Base-by-base conservation (phyloP, 345 rosid species). In the Citrus mangshanensis region DNA sequence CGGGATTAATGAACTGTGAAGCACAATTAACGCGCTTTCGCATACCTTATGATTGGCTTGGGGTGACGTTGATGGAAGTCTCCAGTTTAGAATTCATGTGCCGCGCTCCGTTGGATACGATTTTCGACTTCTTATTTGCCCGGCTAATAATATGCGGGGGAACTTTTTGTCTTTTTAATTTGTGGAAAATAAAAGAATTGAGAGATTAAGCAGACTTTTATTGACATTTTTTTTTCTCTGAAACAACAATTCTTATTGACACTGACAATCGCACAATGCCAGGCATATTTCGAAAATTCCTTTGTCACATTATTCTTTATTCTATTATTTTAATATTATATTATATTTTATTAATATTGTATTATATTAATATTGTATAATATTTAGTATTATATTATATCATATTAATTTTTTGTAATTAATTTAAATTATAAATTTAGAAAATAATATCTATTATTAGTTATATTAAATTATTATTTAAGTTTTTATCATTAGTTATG, bases 1-100 rank as follows among this genome's bases (percentile, higher is more conserved):
- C 46, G 0, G 54, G 32, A 51, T 64, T 30, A 63, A 42, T 22
- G 21, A 25, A 30, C 28, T 35, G 49, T 28, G 28, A 30, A 22
- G n/a, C 68, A 74, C 68, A 4, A 6, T 56, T 34, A 60, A 79
- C 87, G 84, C 87, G 82, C 46, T 81, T 81, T 37, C 30, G 68
- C 81, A 71, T 25, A 64, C 78, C 66, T 7, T 70, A 3, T 13
- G 37, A 42, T 70, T 54, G 58, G 73, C 3, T 46, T 49, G 37
- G 12, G 73, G 21, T 16, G 73, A 70, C 60, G 73, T 46, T 16
- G 73, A 42, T 27, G 12, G 37, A 46, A 42, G 37, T 51, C 74
- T 18, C 60, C 25, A 16, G 3, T 16, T 70, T 49, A 10, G 12
- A 18, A 27, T 9, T 35, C 60, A 28, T 46, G 56, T 28, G 73